Conservation (phyloP, 2,329 filamentous ascomycete genomes). For the Ophiosphaerella korrae region DNA sequence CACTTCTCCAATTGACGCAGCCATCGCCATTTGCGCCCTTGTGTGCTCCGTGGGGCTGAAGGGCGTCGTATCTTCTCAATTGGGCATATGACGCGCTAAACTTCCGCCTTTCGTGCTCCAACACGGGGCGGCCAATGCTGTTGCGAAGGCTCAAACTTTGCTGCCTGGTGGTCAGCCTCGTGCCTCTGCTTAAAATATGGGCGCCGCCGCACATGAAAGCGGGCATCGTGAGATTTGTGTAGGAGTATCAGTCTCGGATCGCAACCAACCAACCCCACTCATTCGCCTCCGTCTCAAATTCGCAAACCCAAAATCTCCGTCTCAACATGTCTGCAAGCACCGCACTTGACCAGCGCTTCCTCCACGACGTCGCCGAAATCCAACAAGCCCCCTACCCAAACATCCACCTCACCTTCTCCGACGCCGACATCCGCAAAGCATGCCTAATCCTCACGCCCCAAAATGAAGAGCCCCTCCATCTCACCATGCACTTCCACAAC, state of each 20-base stretch:
- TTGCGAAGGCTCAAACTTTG: not conserved
- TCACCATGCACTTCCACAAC: conserved; percentile 46
- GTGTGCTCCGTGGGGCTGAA: not conserved
- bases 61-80: conserved; percentile 4
- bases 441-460: conserved; percentile 55
- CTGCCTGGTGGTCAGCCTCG: conserved; percentile 2
- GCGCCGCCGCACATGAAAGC: not conserved
- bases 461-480: conserved; percentile 49
- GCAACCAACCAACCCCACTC: not conserved
- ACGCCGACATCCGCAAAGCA: conserved; percentile 43
- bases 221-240: conserved; percentile 8
- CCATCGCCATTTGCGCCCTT: not conserved
- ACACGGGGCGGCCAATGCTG: not conserved
- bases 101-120: not conserved
- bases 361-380: conserved; percentile 56
- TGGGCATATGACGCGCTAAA: not conserved
- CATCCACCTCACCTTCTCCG: conserved; percentile 49
- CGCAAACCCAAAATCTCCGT: not conserved
- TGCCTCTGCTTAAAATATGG: not conserved
- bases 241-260: conserved; percentile 9
- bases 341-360: conserved; percentile 17
- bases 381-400: conserved; percentile 55
- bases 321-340: conserved; percentile 1
- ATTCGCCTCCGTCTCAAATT: too few species aligned
- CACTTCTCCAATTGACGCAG: too few species aligned